A percentile compares a stretch with the other conserved stretches of the same genome.
phyloP scores from a whole-genome alignment of 2,329 filamentous ascomycete genomes.

The Arthrobotrys sinensis region DNA sequence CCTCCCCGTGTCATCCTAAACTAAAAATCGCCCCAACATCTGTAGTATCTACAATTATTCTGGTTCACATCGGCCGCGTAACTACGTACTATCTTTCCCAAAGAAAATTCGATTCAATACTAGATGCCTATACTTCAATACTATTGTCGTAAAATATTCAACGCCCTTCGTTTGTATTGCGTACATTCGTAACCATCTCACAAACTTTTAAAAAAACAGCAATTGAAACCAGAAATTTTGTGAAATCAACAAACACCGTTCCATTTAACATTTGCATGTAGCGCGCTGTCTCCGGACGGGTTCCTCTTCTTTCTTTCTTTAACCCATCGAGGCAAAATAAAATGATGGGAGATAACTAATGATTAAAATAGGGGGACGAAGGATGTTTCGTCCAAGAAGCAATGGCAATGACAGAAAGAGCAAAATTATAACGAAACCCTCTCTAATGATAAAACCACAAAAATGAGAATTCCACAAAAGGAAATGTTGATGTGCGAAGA shows the following conservation, averaged over 20 bases:
- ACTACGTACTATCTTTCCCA: no score
- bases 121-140: no score
- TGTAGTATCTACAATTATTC: no score
- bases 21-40: no score
- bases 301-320: not conserved
- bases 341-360: not conserved
- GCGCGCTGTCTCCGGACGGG: not conserved
- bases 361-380: constrained; percentile 3
- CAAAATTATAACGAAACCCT: not conserved
- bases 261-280: not conserved
- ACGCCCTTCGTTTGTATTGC: not conserved
- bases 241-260: not conserved
- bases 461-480: not conserved
- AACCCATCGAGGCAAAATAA: not conserved
- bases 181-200: not conserved
- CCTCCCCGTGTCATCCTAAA: no score
- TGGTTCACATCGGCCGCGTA: no score
- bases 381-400: not conserved
- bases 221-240: not conserved
- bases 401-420: no score
- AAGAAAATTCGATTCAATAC: no score
- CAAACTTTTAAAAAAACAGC: not conserved
- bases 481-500: not conserved
- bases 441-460: not conserved
- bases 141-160: no score